Evolutionary conservation across 2,329 filamentous ascomycete species (phyloP), one percentile per base, ranked within the genome.

Genomic region (Pseudogymnoascus sp.): DNA sequence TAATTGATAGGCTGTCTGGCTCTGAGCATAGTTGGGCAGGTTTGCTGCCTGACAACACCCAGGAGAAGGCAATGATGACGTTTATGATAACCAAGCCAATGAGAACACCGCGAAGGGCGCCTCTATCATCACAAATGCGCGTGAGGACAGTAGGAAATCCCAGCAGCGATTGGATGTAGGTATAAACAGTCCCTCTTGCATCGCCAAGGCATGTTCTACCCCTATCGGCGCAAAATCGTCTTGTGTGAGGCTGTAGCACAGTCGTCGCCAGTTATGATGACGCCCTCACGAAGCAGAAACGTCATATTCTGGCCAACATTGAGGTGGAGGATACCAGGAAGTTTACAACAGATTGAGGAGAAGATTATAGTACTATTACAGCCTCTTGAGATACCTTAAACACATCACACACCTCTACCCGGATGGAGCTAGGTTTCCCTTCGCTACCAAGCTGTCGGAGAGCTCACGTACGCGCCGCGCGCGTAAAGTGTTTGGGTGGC

Each of bases 401-500:
- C 48, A 54, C 48, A 28, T 11, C 14, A 54, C 48, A 31, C 48
- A 54, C 48, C 23, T 54, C 48, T 54, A 54, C 48, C 48, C 48
- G 48, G 48, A 54, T 54, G 48, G 48, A 54, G 48, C 48, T 54
- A 54, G 48, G 48, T 54, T 54, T 54, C 25, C 48, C 48, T 54
- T 54, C 48, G 48, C 48, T 54, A 54, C 48, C 48, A 54, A 54
- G 48, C 48, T 54, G 48, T 31, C 23, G 48, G 48, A 54, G 48
- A 54, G 48, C 48, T 54, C 48, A 54, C 48, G 14, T 31, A 54
- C 48, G 48, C 25, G 48, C 45, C 45, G 48, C 25, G 48, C 48
- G 48, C 48, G 48, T 54, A 54, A 54, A 31, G 25, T 31, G 48
- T n/a, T 19, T 13, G 23, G 14, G 25, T 31, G 25, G 48, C 14